Conservation (phyloP, 495 filamentous ascomycete genomes). For the Penicillium paxilli region DNA sequence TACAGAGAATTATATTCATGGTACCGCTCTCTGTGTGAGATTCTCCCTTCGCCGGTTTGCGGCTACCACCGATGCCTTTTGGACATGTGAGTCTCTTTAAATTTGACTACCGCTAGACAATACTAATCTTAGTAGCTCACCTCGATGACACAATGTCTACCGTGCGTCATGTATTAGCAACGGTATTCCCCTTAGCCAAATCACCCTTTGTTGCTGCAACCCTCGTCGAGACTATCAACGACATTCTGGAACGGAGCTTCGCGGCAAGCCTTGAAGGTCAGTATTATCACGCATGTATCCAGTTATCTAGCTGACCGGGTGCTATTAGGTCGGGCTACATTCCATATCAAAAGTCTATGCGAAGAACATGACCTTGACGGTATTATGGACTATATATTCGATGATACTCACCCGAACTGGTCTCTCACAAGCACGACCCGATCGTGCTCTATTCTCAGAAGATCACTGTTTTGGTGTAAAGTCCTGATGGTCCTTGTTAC, state of each 20-base stretch:
- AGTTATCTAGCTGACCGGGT: background rate
- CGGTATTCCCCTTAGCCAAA: slow-evolving; percentile 26
- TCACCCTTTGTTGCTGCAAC: slow-evolving; percentile 43
- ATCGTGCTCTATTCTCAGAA: slow-evolving; percentile 40
- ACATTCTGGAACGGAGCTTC: slow-evolving; percentile 35
- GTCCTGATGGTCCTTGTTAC: slow-evolving; percentile 27
- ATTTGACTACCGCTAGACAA: background rate
- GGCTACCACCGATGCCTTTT: slow-evolving; percentile 31
- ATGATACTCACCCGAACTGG: slow-evolving; percentile 31
- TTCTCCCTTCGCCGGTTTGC: slow-evolving; percentile 46
- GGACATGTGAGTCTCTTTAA: slow-evolving; percentile 20
- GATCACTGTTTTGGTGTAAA: slow-evolving; percentile 38
- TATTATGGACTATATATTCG: slow-evolving; percentile 28
- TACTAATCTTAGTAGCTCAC: slow-evolving; percentile 24
- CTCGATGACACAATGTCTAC: slow-evolving; percentile 27
- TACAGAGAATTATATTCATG: slow-evolving; percentile 66
- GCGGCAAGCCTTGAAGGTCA: slow-evolving; percentile 32
- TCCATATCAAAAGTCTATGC: slow-evolving; percentile 28
- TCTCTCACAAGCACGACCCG: slow-evolving; percentile 35
- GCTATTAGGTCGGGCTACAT: slow-evolving; percentile 15
- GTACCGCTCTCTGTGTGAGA: slow-evolving; percentile 51
- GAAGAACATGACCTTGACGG: slow-evolving; percentile 30
- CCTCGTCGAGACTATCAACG: slow-evolving; percentile 44
- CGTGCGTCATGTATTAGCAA: slow-evolving; percentile 27
- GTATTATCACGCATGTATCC: background rate